A percentile compares a stretch with the other conserved stretches of the same genome.
These are phyloP conservation scores for Sequoiadendron giganteum DNA, from an alignment of 75 land plant genomes.

Conservation along the genomic window DNA sequence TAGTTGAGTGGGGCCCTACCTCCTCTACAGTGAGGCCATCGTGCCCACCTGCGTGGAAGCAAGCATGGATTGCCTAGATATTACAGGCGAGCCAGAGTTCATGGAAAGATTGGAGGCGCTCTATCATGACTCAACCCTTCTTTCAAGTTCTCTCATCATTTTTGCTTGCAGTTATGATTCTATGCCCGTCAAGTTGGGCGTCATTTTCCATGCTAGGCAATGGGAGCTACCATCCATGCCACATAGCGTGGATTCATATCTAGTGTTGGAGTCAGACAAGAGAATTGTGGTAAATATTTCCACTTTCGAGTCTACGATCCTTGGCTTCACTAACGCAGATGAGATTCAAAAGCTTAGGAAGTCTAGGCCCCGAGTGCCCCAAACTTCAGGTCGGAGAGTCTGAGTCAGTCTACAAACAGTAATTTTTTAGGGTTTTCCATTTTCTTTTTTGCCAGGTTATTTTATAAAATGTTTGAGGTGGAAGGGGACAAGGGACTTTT, in stretches of 20 bases:
- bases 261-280: conserved; percentile 60
- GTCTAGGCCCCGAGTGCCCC: conserved; percentile 62
- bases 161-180: conserved; percentile 94
- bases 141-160: conserved; percentile 63
- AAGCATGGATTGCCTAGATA: conserved; percentile 86
- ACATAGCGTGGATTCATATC: conserved; percentile 69
- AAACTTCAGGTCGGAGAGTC: conserved; percentile 49
- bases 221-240: conserved; percentile 51
- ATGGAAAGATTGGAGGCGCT: conserved; percentile 83
- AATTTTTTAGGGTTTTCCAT: neutral
- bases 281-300: conserved; percentile 77
- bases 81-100: conserved; percentile 95
- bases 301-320: conserved; percentile 80
- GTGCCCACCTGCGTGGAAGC: conserved; percentile 80
- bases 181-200: conserved; percentile 87
- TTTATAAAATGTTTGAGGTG: neutral
- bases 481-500: too few relatives aligned
- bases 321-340: conserved; percentile 63
- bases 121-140: conserved; percentile 57
- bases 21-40: conserved; percentile 78
- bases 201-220: conserved; percentile 66
- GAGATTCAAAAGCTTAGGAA: conserved; percentile 63
- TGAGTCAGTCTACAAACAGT: neutral
- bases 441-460: neutral
- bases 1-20: conserved; percentile 87